These are phyloP conservation scores for Dioszegia hungarica DNA, from an alignment of 768 basidiomycete species.

Conservation along the genomic window DNA sequence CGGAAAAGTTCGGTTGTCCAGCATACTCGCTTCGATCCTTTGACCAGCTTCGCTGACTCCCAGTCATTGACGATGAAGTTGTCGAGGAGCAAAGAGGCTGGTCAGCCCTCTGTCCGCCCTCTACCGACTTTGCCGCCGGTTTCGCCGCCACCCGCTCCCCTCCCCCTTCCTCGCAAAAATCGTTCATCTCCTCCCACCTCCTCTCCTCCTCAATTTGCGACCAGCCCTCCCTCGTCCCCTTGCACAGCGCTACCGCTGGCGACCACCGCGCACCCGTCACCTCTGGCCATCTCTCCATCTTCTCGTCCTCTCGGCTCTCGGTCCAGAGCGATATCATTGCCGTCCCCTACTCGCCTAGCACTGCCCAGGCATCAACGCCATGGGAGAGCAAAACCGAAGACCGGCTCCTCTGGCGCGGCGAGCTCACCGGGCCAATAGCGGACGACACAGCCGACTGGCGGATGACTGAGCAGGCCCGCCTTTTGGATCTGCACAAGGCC, in stretches of 20 bases:
- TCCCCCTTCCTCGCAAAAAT: too few relatives aligned
- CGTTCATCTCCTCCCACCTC: conserved; percentile 46
- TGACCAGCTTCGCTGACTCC: conserved; percentile 16
- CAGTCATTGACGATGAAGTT: conserved; percentile 22
- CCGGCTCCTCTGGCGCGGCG: conserved; percentile 43
- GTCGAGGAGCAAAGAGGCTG: conserved; percentile 25
- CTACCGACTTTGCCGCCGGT: conserved; percentile 8
- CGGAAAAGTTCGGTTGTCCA: too few relatives aligned
- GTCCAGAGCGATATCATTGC: conserved; percentile 41
- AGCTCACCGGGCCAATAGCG: conserved; percentile 36
- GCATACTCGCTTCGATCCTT: too few relatives aligned
- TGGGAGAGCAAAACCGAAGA: conserved; percentile 37
- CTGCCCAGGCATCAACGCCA: not conserved
- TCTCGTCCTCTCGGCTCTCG: conserved; percentile 33
- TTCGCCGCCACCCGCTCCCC: not conserved
- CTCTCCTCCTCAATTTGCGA: conserved; percentile 47
- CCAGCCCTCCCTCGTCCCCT: conserved; percentile 45
- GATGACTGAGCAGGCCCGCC: conserved; percentile 32
- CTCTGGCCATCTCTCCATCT: conserved; percentile 31
- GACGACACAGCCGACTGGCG: conserved; percentile 33
- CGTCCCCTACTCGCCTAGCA: conserved; percentile 16
- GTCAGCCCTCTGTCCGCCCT: conserved; percentile 21
- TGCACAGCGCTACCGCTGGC: conserved; percentile 47
- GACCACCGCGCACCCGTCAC: conserved; percentile 15
- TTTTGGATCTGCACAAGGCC: conserved; percentile 28